A percentile compares a stretch with the other conserved stretches of the same genome.
Evolutionary conservation across 2,329 filamentous ascomycete species (phyloP).

Genomic region (Akanthomyces dipterigenus): DNA sequence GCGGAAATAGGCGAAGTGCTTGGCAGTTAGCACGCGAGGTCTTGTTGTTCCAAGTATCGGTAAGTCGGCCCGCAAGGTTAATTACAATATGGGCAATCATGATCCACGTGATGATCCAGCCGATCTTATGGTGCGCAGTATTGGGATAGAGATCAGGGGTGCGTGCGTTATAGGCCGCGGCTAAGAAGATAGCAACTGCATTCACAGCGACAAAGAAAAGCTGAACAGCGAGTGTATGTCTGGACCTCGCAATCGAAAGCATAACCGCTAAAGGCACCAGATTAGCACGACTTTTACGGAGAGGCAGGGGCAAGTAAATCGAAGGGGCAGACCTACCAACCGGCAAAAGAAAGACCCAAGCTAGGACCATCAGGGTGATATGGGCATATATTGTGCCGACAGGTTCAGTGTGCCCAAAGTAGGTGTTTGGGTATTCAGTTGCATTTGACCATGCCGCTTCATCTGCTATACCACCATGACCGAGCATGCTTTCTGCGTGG

Average conservation of each 20-base stretch:
- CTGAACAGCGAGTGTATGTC: slow-evolving; percentile 63
- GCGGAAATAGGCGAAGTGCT: slow-evolving; percentile 2
- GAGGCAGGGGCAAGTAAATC: not conserved
- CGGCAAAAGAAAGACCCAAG: slow-evolving; percentile 68
- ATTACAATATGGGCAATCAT: slow-evolving; percentile 64
- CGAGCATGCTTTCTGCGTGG: slow-evolving; percentile 11
- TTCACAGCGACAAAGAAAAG: slow-evolving; percentile 60
- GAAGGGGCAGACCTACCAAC: slow-evolving; percentile 48
- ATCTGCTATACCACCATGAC: slow-evolving; percentile 8
- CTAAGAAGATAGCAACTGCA: slow-evolving; percentile 56
- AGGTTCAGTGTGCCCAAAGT: slow-evolving; percentile 52
- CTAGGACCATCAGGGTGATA: slow-evolving; percentile 61
- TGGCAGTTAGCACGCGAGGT: slow-evolving; percentile 4
- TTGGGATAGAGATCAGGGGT: slow-evolving; percentile 82
- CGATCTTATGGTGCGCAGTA: slow-evolving; percentile 82
- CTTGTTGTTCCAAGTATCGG: slow-evolving; percentile 25
- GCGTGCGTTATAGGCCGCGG: slow-evolving; percentile 66
- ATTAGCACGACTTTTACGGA: slow-evolving; percentile 1
- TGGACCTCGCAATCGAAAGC: slow-evolving; percentile 75
- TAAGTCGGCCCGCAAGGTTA: slow-evolving; percentile 56
- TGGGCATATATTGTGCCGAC: slow-evolving; percentile 58
- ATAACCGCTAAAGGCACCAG: slow-evolving; percentile 53
- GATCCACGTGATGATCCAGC: slow-evolving; percentile 75
- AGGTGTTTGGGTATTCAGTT: slow-evolving; percentile 40
- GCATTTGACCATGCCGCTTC: slow-evolving; percentile 17